Conservation (phyloP, 2,329 filamentous ascomycete genomes). For the Colletotrichum orchidophilum region DNA sequence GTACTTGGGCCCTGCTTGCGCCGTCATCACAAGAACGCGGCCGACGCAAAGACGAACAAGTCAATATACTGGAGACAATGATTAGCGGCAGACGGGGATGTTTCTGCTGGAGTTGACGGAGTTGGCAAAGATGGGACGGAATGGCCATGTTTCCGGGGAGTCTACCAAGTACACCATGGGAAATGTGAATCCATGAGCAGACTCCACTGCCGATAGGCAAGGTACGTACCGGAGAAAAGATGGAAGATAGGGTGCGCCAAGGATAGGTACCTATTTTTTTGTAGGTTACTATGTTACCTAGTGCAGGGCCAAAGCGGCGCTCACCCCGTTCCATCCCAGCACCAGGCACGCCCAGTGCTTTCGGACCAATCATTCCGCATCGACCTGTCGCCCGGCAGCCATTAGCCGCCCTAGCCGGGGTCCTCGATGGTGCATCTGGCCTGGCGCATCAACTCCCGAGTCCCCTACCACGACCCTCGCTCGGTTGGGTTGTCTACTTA, state of each 20-base stretch:
- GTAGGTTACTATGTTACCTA: too few relatives aligned
- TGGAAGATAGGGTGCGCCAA: background rate
- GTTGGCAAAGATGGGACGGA: conserved; percentile 5
- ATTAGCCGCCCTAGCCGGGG: background rate
- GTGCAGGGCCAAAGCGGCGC: background rate
- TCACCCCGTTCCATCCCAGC: background rate
- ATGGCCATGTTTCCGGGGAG: conserved; percentile 18
- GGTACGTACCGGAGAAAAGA: conserved; percentile 5
- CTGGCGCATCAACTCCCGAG: background rate
- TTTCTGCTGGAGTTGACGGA: background rate
- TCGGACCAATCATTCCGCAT: conserved; percentile 1
- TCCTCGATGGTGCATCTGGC: background rate
- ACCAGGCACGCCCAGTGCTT: background rate
- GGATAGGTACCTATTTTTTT: too few relatives aligned
- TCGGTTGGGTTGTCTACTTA: background rate
- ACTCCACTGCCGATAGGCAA: background rate
- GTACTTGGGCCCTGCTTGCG: conserved; percentile 8
- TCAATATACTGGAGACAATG: background rate
- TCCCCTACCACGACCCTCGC: background rate
- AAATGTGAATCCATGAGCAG: background rate
- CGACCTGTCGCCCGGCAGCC: background rate
- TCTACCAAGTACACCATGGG: conserved; percentile 1
- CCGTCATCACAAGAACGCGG: background rate
- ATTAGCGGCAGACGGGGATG: background rate
- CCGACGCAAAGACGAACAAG: background rate